Percentiles rank a stretch among this genome's conserved stretches.
Conservation (phyloP, 2,329 filamentous ascomycete genomes). For the Fusarium agapanthi region DNA sequence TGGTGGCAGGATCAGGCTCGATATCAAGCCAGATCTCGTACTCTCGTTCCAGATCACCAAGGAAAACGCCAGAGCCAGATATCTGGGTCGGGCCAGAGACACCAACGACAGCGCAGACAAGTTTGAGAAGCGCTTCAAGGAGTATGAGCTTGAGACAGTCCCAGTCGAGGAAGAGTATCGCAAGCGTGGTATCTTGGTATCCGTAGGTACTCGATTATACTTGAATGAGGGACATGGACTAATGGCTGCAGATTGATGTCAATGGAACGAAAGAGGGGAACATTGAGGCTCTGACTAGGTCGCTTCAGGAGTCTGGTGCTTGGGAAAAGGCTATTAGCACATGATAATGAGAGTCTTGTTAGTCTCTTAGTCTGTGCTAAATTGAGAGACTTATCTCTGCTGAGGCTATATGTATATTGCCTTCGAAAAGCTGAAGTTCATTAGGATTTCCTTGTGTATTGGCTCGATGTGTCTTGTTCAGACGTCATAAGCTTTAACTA, state of each 20-base stretch:
- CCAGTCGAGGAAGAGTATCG: not conserved
- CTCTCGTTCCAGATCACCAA: not conserved
- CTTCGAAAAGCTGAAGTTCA: not conserved
- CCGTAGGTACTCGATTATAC: not conserved
- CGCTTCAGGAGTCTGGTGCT: accelerated
- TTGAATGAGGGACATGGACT: not conserved
- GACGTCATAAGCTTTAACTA: no score
- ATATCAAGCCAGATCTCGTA: not conserved
- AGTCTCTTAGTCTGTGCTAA: no score
- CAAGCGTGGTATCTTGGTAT: not conserved
- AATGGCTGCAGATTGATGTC: not conserved
- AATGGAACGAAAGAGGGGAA: not conserved
- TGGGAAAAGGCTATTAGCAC: not conserved
- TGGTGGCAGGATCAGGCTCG: not conserved
- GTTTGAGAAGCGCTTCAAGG: not conserved
- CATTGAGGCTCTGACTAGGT: not conserved
- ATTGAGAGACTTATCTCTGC: accelerated
- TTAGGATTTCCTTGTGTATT: not conserved
- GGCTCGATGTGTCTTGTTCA: no score
- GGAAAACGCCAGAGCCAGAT: not conserved
- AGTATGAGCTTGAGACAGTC: not conserved
- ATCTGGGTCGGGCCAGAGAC: not conserved
- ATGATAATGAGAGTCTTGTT: accelerated
- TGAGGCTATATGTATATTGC: not conserved
- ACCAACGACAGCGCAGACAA: not conserved